These are phyloP conservation scores for Clavaria fumosa DNA, from an alignment of 768 basidiomycete genomes.

Conservation along the genomic window DNA sequence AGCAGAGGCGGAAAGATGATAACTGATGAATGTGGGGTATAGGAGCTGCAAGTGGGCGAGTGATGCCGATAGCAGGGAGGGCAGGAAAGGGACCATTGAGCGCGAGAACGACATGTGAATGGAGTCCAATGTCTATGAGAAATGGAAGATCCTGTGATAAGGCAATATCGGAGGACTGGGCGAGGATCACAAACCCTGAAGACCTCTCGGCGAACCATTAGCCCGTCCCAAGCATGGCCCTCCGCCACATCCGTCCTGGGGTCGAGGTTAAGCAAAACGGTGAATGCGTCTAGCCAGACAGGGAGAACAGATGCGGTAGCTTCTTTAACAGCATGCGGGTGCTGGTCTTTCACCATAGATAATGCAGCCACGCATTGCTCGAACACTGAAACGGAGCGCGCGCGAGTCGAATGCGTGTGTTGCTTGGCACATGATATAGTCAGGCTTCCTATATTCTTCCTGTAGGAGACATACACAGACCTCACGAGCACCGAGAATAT, in stretches of 20 bases:
- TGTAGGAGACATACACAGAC: conserved; percentile 23
- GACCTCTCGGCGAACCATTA: conserved; percentile 67
- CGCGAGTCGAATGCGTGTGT: conserved; percentile 69
- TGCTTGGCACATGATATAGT: conserved; percentile 22
- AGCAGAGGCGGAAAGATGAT: conserved; percentile 42
- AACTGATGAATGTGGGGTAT: conserved; percentile 42
- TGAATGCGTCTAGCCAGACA: conserved; percentile 86
- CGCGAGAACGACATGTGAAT: conserved; percentile 75
- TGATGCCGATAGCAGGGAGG: conserved; percentile 40
- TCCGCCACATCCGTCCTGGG: conserved; percentile 44
- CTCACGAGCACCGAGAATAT: conserved; percentile 62
- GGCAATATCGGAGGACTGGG: background rate
- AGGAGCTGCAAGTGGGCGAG: conserved; percentile 44
- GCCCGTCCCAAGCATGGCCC: conserved; percentile 59
- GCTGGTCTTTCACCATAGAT: conserved; percentile 91
- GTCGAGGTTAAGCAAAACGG: conserved; percentile 52
- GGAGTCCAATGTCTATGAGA: conserved; percentile 54
- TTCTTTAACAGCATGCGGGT: conserved; percentile 74
- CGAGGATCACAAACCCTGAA: conserved; percentile 45
- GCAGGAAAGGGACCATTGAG: conserved; percentile 45
- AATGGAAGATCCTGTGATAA: background rate
- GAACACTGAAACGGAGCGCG: conserved; percentile 78
- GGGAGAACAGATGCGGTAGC: conserved; percentile 71
- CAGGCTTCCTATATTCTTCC: background rate
- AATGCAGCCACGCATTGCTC: conserved; percentile 78